A percentile compares a stretch with the other conserved stretches of the same genome.
Conservation (phyloP, 2,329 filamentous ascomycete genomes). For the Pseudodiploospora longispora region DNA sequence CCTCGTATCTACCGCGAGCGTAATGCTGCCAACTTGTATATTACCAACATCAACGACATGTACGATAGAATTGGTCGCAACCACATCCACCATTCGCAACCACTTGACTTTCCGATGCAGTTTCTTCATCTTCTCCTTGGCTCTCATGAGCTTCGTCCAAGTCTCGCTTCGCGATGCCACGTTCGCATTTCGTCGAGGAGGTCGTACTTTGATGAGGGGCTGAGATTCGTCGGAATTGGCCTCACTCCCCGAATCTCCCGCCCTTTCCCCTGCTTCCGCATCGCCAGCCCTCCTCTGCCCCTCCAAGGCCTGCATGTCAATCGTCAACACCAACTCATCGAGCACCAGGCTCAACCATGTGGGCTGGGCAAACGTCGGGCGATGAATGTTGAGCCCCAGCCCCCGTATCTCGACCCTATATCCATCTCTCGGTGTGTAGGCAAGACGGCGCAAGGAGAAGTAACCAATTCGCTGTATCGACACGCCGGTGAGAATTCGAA, state of each 20-base stretch:
- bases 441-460: slow-evolving; percentile 81
- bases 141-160: slow-evolving; percentile 69
- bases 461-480: slow-evolving; percentile 95
- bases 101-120: slow-evolving; percentile 82
- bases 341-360: slow-evolving; percentile 92
- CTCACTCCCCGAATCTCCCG: slow-evolving; percentile 14
- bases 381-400: slow-evolving; percentile 78
- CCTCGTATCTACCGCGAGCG: slow-evolving; percentile 81
- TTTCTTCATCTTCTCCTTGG: slow-evolving; percentile 80
- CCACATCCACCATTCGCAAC: slow-evolving; percentile 82
- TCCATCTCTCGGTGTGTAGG: slow-evolving; percentile 83
- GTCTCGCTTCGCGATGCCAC: slow-evolving; percentile 53
- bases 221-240: slow-evolving; percentile 14
- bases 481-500: slow-evolving; percentile 86
- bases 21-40: slow-evolving; percentile 76
- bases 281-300: slow-evolving; percentile 30
- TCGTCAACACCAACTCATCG: slow-evolving; percentile 73
- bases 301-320: slow-evolving; percentile 65
- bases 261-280: slow-evolving; percentile 22
- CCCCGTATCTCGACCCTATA: slow-evolving; percentile 83
- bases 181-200: slow-evolving; percentile 13
- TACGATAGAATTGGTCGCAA: slow-evolving; percentile 71
- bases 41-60: slow-evolving; percentile 75
- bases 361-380: slow-evolving; percentile 92
- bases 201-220: slow-evolving; percentile 7